Conservation (phyloP, 1,284 basidiomycete genomes). For the Leccinum proliferum region DNA sequence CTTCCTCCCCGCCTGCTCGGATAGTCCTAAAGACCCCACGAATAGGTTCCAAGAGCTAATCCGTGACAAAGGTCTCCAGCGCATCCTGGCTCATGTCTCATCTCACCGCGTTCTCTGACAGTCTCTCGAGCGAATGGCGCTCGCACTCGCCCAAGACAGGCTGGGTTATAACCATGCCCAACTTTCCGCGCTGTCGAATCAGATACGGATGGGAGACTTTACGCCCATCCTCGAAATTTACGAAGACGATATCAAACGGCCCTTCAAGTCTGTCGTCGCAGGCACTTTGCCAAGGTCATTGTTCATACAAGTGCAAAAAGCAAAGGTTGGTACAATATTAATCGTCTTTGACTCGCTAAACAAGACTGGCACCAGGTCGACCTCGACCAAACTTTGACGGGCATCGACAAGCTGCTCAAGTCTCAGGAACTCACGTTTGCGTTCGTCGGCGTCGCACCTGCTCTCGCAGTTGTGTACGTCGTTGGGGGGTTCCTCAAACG, state of each 20-base stretch:
- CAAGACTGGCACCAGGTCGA: constrained; percentile 59
- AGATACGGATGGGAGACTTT: constrained; percentile 80
- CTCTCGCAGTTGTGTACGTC: constrained; percentile 78
- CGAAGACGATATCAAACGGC: constrained; percentile 87
- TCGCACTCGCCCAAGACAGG: constrained; percentile 81
- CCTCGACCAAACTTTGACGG: constrained; percentile 79
- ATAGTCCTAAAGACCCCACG: constrained; percentile 81
- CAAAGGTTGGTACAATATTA: constrained; percentile 61
- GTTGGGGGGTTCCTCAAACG: constrained; percentile 44
- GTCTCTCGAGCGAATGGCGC: constrained; percentile 92
- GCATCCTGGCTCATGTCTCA: constrained; percentile 33
- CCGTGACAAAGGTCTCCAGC: constrained; percentile 76
- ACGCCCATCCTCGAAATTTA: constrained; percentile 87
- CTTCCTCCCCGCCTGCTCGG: constrained; percentile 66
- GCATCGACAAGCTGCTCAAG: constrained; percentile 89
- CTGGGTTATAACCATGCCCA: constrained; percentile 57
- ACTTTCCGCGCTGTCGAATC: constrained; percentile 58
- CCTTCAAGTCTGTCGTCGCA: constrained; percentile 74
- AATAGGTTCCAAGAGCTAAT: constrained; percentile 89
- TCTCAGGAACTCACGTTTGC: constrained; percentile 97
- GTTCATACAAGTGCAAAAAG: constrained; percentile 95
- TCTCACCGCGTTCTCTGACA: constrained; percentile 29
- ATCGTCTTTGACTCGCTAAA: neutral
- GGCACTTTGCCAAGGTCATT: constrained; percentile 85
- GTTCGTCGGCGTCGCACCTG: constrained; percentile 94